Base-by-base conservation (phyloP, 1,284 basidiomycete genomes). In the Ustilago shanxiensis region DNA sequence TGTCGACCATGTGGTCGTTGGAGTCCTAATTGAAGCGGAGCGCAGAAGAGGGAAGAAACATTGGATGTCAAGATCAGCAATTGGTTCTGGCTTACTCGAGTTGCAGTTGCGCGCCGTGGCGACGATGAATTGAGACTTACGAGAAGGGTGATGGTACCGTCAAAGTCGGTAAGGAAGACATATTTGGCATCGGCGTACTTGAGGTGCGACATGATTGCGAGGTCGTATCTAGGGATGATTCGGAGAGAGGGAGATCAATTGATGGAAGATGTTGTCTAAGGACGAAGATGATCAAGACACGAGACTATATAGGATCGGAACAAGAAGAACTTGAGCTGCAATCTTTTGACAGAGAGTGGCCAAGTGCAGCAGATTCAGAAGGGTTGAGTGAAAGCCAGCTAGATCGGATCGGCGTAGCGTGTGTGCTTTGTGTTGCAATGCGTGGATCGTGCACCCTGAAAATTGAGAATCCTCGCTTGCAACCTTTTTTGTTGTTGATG, bases 1-100 rank as follows among this genome's bases (percentile, higher is more conserved):
- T 83, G 74, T 85, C 84, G 66, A 85, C 83, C 84, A 85, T 85
- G 79, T 85, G 82, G 75, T 85, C 84, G 62, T 85, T 85, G 39
- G 83, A 84, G 74, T 85, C 84, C 63, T 74, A 45, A n/a, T 45
- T 5, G 5, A n/a, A n/a, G n/a, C n/a, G n/a, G n/a, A 13, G 60
- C 37, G 47, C 47, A 26, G n/a, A 24, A 41, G n/a, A 31, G 33
- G 11, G 22, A 37, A 26, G 37, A 29, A 33, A 55, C 16, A 57
- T 18, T 29, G 33, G 18, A 26, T 14, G 16, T 31, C 26, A 6
- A 35, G 41, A 39, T 41, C 28, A 66, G 49, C 13, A 14, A 24
- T 18, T 39, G 5, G 28, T 14, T 29, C 39, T 6, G 11, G 14
- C 24, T 49, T 24, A 35, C 41, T 20, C 8, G n/a, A 11, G 7